Percentiles rank a stretch among this genome's conserved stretches.
Conservation (phyloP, 768 basidiomycete species). For the Phaeolepiota aurea region DNA sequence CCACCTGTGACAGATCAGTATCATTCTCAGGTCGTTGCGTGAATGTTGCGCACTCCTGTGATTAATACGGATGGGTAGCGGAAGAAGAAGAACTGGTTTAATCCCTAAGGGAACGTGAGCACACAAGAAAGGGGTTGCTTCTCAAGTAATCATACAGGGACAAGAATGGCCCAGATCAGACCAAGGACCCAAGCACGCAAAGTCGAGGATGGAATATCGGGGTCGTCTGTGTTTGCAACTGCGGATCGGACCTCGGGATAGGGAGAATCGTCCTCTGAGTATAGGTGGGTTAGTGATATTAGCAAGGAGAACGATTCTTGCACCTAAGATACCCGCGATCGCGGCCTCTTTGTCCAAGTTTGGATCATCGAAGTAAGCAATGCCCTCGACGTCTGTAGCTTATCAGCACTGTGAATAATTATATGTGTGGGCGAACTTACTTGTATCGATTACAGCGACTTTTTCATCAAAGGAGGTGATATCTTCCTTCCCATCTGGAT, state of each 20-base stretch:
- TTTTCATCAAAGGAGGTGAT: too few relatives aligned
- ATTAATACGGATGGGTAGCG: conserved; percentile 64
- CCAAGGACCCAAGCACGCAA: conserved; percentile 71
- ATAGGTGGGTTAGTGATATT: conserved; percentile 1
- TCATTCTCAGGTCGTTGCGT: neutral
- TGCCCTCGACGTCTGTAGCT: conserved; percentile 17
- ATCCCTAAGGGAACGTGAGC: conserved; percentile 22
- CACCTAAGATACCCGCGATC: conserved; percentile 31
- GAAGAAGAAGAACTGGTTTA: conserved; percentile 76
- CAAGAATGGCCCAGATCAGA: conserved; percentile 56
- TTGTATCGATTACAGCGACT: too few relatives aligned
- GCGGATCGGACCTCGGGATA: conserved; percentile 69
- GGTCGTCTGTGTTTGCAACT: conserved; percentile 66
- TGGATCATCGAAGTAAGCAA: conserved; percentile 40
- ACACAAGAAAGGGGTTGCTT: neutral
- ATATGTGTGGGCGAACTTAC: too few relatives aligned
- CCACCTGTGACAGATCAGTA: conserved; percentile 27
- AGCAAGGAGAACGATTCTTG: conserved; percentile 24
- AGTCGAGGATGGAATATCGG: conserved; percentile 50
- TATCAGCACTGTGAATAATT: conserved; percentile 11
- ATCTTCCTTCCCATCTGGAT: too few relatives aligned
- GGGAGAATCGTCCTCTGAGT: conserved; percentile 54
- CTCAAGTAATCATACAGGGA: conserved; percentile 27
- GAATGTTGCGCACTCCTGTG: conserved; percentile 29
- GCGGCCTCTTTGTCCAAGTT: conserved; percentile 43